Evolutionary conservation across 306 rosid species (phyloP).

Genomic region (Begonia fuchsioides): DNA sequence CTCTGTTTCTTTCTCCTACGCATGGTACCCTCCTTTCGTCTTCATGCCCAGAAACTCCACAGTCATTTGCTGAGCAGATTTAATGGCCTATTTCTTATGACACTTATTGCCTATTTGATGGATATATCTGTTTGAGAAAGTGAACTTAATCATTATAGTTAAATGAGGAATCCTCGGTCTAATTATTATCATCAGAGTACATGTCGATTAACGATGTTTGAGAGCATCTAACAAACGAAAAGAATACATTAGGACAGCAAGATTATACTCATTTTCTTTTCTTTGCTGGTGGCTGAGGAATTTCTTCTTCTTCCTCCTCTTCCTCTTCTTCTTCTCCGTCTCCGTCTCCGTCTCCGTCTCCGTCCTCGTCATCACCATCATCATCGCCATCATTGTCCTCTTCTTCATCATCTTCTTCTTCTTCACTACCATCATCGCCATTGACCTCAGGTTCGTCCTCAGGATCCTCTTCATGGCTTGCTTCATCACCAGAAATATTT

Average conservation of each 20-base stretch:
- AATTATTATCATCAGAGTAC: too few relatives aligned
- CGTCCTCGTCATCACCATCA: not conserved
- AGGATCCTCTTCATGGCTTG: constrained; percentile 29
- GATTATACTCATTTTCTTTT: constrained; percentile 20
- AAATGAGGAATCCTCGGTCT: too few relatives aligned
- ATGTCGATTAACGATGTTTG: too few relatives aligned
- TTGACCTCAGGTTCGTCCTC: constrained; percentile 39
- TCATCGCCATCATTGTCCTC: too few relatives aligned
- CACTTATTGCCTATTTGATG: not conserved
- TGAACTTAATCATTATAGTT: too few relatives aligned
- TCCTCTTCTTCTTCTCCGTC: constrained; percentile 9
- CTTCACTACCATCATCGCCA: constrained; percentile 37
- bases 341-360: not conserved
- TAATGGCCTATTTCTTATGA: not conserved
- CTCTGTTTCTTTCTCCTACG: constrained; percentile 33
- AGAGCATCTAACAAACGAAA: not conserved
- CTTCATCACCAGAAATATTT: constrained; percentile 34
- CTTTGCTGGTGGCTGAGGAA: constrained; percentile 34
- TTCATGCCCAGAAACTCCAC: constrained; percentile 22
- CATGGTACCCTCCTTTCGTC: constrained; percentile 42
- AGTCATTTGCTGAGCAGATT: constrained; percentile 9
- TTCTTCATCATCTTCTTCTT: constrained; percentile 18
- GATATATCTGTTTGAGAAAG: not conserved
- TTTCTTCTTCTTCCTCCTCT: constrained; percentile 23
- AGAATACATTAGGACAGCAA: not conserved